Conservation (phyloP, 2,329 filamentous ascomycete genomes). For the Pseudocercospora fuligena region DNA sequence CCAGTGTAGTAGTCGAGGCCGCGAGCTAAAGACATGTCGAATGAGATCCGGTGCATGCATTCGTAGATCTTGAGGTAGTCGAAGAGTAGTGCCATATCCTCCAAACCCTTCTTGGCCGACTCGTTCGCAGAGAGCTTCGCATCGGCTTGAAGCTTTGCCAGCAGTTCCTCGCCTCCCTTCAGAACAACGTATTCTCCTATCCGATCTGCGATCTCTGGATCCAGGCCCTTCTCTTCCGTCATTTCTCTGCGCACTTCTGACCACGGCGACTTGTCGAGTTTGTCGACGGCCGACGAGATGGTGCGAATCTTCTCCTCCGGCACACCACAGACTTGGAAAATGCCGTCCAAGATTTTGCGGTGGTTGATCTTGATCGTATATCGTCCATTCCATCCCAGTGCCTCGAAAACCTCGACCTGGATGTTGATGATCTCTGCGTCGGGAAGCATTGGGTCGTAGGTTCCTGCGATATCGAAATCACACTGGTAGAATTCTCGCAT, state of each 20-base stretch:
- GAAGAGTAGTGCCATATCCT: constrained; percentile 80
- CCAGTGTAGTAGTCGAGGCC: constrained; percentile 94
- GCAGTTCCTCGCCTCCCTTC: constrained; percentile 72
- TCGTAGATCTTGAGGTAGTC: constrained; percentile 80
- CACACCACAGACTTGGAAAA: constrained; percentile 90
- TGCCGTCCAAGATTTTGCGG: constrained; percentile 88
- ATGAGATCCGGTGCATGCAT: constrained; percentile 75
- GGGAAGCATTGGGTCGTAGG: constrained; percentile 87
- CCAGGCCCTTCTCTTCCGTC: constrained; percentile 87
- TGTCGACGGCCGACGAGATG: constrained; percentile 93
- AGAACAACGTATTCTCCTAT: constrained; percentile 84
- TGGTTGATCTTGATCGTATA: constrained; percentile 95
- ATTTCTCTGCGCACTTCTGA: constrained; percentile 88
- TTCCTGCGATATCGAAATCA: constrained; percentile 92
- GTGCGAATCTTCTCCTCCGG: constrained; percentile 83
- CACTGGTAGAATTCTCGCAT: constrained; percentile 98
- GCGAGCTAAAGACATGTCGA: constrained; percentile 87
- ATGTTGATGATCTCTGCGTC: constrained; percentile 89
- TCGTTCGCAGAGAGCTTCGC: constrained; percentile 71
- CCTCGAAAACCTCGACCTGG: constrained; percentile 82
- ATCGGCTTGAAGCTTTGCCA: constrained; percentile 71
- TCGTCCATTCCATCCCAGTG: constrained; percentile 71
- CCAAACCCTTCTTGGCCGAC: constrained; percentile 77
- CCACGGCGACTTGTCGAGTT: constrained; percentile 90
- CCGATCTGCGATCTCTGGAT: constrained; percentile 76